These are phyloP conservation scores for Thielaviopsis populi DNA, from an alignment of 2,329 filamentous ascomycete species.

Conservation along the genomic window DNA sequence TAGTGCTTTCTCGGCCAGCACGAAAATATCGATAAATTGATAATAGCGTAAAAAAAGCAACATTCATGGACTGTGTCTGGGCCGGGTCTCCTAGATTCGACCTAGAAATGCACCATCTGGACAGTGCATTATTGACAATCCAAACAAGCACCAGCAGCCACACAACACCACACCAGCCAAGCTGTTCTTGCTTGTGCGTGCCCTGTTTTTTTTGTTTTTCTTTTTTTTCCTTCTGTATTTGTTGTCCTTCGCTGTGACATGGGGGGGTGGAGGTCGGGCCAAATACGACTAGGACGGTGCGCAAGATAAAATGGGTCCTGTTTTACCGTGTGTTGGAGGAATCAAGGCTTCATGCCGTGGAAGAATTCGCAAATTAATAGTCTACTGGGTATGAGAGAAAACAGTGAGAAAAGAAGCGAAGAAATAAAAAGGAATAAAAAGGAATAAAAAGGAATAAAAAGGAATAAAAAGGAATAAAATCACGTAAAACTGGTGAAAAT, in stretches of 20 bases:
- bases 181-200: background rate
- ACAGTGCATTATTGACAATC: background rate
- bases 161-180: background rate
- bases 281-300: background rate
- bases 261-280: background rate
- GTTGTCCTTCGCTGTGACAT: background rate
- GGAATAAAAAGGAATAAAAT: background rate
- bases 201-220: background rate
- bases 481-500: background rate
- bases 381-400: background rate
- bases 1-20: background rate
- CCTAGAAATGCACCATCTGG: background rate
- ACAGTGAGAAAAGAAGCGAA: background rate
- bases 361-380: background rate
- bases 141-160: background rate
- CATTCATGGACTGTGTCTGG: background rate
- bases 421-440: background rate
- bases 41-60: background rate
- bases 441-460: background rate
- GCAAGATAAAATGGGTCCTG: background rate
- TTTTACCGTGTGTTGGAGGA: background rate
- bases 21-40: background rate
- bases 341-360: background rate
- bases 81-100: background rate
- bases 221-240: background rate